Evolutionary conservation across 2,329 filamentous ascomycete genomes (phyloP).

Genomic region (Ciborinia camelliae): DNA sequence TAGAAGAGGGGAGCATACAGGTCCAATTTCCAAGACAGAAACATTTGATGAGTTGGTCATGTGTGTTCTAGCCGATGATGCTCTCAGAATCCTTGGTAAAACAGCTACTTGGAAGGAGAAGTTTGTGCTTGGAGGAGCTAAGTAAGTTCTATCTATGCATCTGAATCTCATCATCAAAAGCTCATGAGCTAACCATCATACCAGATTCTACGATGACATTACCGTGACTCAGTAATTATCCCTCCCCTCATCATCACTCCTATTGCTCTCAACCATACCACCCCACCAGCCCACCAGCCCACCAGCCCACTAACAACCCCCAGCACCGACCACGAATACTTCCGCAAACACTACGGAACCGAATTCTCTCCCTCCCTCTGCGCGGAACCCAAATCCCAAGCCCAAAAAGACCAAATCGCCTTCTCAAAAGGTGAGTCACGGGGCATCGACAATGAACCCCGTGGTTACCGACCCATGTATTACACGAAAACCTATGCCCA

Average conservation of each 20-base stretch:
- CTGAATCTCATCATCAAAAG: too few species aligned
- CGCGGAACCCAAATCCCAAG: conserved; percentile 45
- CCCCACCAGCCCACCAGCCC: too few species aligned
- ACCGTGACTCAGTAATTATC: conserved; percentile 60
- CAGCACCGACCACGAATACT: conserved; percentile 57
- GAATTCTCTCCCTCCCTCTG: conserved; percentile 51
- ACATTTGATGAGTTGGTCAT: conserved; percentile 64
- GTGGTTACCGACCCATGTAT: conserved; percentile 61
- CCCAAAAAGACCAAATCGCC: conserved; percentile 41
- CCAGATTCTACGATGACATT: conserved; percentile 61
- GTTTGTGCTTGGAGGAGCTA: conserved; percentile 66
- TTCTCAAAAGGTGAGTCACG: conserved; percentile 46
- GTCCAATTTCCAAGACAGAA: conserved; percentile 47
- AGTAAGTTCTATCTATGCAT: conserved; percentile 29
- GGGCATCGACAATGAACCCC: conserved; percentile 50
- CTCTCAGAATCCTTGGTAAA: conserved; percentile 56
- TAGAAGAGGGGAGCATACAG: conserved; percentile 40
- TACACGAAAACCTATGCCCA: conserved; percentile 57
- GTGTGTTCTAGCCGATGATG: conserved; percentile 62
- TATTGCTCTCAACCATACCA: not conserved
- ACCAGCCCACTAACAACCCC: not conserved
- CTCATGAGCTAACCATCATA: not conserved
- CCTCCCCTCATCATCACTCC: too few species aligned
- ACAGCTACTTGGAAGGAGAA: conserved; percentile 59
- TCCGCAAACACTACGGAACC: conserved; percentile 66